Evolutionary conservation across 2,329 filamentous ascomycete species (phyloP).

Genomic region (Mariannaea sp.): DNA sequence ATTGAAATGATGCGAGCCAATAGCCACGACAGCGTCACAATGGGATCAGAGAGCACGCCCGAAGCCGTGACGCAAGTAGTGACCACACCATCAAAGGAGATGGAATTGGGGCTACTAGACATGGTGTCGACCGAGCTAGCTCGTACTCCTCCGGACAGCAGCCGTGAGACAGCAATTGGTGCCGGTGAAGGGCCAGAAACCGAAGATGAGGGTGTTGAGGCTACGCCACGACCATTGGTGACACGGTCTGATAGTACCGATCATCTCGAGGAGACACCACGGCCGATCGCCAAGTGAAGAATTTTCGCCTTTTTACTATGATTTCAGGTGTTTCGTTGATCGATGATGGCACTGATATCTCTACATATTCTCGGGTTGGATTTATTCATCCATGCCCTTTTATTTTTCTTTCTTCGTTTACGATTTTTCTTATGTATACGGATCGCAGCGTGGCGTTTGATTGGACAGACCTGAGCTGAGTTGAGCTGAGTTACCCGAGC

Average conservation of each 20-base stretch:
- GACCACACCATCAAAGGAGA: constrained; percentile 54
- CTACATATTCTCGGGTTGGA: constrained; percentile 15
- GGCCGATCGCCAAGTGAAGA: constrained; percentile 39
- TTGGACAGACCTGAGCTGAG: constrained; percentile 24
- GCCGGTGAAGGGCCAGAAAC: constrained; percentile 19
- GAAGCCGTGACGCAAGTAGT: constrained; percentile 58
- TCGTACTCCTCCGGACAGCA: constrained; percentile 35
- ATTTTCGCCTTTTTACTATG: neutral
- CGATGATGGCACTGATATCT: neutral
- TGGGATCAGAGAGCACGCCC: constrained; percentile 55
- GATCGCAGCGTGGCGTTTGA: constrained; percentile 39
- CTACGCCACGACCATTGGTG: constrained; percentile 49
- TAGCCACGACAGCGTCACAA: constrained; percentile 79
- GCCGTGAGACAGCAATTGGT: constrained; percentile 17
- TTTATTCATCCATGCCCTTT: constrained; percentile 6
- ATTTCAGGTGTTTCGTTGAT: neutral
- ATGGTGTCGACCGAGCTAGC: constrained; percentile 19
- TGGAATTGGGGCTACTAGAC: constrained; percentile 40
- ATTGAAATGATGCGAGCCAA: constrained; percentile 99
- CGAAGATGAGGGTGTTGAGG: constrained; percentile 42
- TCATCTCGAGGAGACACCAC: constrained; percentile 48
- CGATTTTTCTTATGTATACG: constrained; percentile 34
- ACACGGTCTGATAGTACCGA: constrained; percentile 21
- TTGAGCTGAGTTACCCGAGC: constrained; percentile 23
- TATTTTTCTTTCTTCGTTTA: constrained; percentile 5